Base-by-base conservation (phyloP, 2,329 filamentous ascomycete species). In the Hymenoscyphus linearis region DNA sequence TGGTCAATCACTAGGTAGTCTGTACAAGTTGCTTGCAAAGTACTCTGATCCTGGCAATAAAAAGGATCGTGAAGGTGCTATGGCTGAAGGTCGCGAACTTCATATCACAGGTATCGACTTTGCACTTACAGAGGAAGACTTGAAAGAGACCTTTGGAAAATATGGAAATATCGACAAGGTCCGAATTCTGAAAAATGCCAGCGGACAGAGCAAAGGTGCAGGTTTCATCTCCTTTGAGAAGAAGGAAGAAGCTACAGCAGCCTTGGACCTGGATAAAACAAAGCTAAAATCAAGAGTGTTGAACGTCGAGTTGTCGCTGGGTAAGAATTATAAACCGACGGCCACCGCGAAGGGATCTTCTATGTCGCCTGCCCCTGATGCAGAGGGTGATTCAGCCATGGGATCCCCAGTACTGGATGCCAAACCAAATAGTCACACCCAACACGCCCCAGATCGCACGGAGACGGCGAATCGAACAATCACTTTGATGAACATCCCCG, bases 81-180 rank as follows among this genome's bases (percentile, higher is more conserved):
- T 89, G 55, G 86, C 89, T n/a, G 93, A 98, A 73, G 91, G 90
- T 3, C 86, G 95, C 36, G 93, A 98, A 75, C 76, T 98, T 10
- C 90, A 92, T 69, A 80, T 97, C 58, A 86, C 81, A 59, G 88
- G 90, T 62, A 74, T 93, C 13, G 84, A 89, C 64, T 79, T 78
- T 62, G 79, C 79, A 34, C 79, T 83, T 1, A 82, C 79, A 2
- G 89, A 95, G 69, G 76, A 82, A 1, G 89, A 96, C 40, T 69
- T 98, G 37, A 80, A 82, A 62, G 82, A 85, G 9, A 74, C 89
- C 0, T 96, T 97, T 68, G 77, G 81, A 34, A 87, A 88, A 66
- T 92, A 90, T 65, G 95, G 95, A 13, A 85, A 78, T 2, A 84
- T 98, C 12, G 85, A 89, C 63, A 82, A 83, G 52, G 83, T 93